Base-by-base conservation (phyloP, 2,329 filamentous ascomycete genomes). In the Colletotrichum karsti region DNA sequence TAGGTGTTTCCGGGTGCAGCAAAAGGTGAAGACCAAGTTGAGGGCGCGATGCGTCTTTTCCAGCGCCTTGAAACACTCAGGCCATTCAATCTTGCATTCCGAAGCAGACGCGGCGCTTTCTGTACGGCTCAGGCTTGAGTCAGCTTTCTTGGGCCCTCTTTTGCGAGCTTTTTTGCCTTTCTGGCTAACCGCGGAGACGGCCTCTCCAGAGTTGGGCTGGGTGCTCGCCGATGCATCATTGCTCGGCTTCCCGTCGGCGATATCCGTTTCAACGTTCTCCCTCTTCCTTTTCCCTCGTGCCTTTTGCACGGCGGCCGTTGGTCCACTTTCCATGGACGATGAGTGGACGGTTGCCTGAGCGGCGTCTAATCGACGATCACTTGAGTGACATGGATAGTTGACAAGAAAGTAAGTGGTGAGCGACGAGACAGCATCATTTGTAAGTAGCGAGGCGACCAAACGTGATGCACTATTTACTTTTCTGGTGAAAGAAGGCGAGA, bases 21-120 rank as follows among this genome's bases (percentile, higher is more conserved):
- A 97, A 76, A 99, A 98, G 0, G 96, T 98, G 74, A 94, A 97
- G 1, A 98, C 94, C 2, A 98, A 82, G 73, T 97, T 99, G 67
- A 99, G 82, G 1, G 96, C 95, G 69, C 90, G 88, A 77, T 98
- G 93, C 0, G 91, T 92, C 77, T 91, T 90, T 26, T 92, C 90
- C 8, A 98, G 85, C 44, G 85, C 83, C 63, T 89, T 91, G 78
- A 98, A 93, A 50, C 87, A 84, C 1, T 88, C 85, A 1, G 95
- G 94, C 94, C 95, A 98, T 54, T 82, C 80, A 28, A 83, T 79
- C 24, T 75, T 68, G 62, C 81, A 82, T 8, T 77, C 71, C n/a
- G 76, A 72, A 9, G 67, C 41, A 54, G 54, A 35, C 18, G 22
- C 28, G 57, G 22, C 24, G 53, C 68, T 28, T 30, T 51, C 69